Evolutionary conservation across 1,139 yeast genomes (phyloP).

Genomic region (Geotrichum bryndzae): DNA sequence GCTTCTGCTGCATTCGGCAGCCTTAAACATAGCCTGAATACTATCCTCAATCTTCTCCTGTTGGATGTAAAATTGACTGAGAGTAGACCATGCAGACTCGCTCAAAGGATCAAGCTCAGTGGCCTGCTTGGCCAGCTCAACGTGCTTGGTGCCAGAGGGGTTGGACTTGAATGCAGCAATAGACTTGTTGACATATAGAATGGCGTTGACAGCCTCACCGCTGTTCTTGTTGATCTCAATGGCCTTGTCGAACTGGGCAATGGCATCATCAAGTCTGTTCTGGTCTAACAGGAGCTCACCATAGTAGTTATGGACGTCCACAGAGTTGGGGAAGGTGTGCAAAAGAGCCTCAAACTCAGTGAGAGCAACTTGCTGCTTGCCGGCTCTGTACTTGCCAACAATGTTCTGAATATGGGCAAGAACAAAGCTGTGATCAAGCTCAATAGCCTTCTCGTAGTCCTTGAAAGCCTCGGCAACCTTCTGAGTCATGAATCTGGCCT

Average conservation of each 20-base stretch:
- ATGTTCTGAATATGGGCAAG: constrained; percentile 90
- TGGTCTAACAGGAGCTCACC: constrained; percentile 90
- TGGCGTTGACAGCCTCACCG: constrained; percentile 67
- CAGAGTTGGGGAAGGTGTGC: constrained; percentile 72
- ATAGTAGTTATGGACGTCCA: constrained; percentile 90
- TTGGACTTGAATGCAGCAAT: constrained; percentile 40
- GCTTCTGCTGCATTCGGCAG: constrained; percentile 76
- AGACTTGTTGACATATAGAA: constrained; percentile 89
- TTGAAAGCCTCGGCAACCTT: constrained; percentile 67
- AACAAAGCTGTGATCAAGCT: constrained; percentile 67
- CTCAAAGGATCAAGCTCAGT: constrained; percentile 76
- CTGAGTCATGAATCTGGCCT: constrained; percentile 74
- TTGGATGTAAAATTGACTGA: constrained; percentile 87
- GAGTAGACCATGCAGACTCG: constrained; percentile 80
- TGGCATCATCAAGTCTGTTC: constrained; percentile 66
- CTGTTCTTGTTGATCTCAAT: constrained; percentile 50
- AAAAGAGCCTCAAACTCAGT: constrained; percentile 68
- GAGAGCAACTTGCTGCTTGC: constrained; percentile 54
- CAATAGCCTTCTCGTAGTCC: constrained; percentile 72
- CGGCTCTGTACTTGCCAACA: constrained; percentile 82
- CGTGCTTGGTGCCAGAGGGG: constrained; percentile 50
- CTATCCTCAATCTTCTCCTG: constrained; percentile 80
- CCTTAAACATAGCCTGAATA: constrained; percentile 69
- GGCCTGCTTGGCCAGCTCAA: constrained; percentile 65
- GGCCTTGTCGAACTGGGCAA: constrained; percentile 81